Conservation (phyloP, 768 basidiomycete species). For the Strobilomyces dryophilus region DNA sequence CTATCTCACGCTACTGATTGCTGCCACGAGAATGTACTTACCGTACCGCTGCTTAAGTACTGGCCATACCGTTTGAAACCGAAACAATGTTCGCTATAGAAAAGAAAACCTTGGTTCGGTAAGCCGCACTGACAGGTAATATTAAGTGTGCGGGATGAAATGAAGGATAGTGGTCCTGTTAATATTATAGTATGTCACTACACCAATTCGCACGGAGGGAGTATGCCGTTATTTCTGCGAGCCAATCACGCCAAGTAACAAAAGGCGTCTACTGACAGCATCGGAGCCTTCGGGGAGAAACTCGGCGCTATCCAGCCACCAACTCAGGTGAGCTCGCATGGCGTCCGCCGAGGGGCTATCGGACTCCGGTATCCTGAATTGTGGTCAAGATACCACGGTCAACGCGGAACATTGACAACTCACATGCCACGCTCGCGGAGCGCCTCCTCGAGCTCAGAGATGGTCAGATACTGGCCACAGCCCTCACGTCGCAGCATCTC, state of each 20-base stretch:
- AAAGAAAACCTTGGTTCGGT: neutral
- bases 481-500: slow-evolving; percentile 51
- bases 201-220: slow-evolving; percentile 2
- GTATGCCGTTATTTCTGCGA: slow-evolving; percentile 20
- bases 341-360: slow-evolving; percentile 37
- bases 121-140: neutral
- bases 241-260: slow-evolving; percentile 41
- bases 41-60: too few species aligned
- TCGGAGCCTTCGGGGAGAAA: slow-evolving; percentile 33
- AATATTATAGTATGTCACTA: slow-evolving; percentile 9
- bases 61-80: too few species aligned
- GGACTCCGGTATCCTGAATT: slow-evolving; percentile 35
- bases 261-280: slow-evolving; percentile 46
- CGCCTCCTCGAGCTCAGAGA: slow-evolving; percentile 57
- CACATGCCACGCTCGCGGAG: slow-evolving; percentile 78
- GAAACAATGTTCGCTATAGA: neutral
- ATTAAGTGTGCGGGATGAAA: neutral
- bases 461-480: slow-evolving; percentile 40
- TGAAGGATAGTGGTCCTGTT: slow-evolving; percentile 9
- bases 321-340: slow-evolving; percentile 48
- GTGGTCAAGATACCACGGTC: neutral
- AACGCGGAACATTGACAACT: slow-evolving; percentile 25
- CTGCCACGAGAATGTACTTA: too few species aligned
- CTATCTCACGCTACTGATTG: too few species aligned
- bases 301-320: slow-evolving; percentile 60